Conservation (phyloP, 257 asterid genomes). For the Echium plantagineum region DNA sequence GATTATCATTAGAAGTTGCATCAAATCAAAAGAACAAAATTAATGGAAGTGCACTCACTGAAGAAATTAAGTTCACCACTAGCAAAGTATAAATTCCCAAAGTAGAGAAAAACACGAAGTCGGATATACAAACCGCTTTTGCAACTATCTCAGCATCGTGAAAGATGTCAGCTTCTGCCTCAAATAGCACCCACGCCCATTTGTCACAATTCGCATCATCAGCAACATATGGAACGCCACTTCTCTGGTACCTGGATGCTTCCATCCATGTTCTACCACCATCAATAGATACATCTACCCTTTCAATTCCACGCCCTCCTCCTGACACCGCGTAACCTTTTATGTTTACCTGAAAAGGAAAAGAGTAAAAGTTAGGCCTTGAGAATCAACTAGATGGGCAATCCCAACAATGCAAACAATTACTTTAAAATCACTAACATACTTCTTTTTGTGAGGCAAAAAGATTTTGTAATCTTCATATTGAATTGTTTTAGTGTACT, state of each 20-base stretch:
- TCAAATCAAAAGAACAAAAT: background rate
- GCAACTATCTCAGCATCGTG: constrained; percentile 65
- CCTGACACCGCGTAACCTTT: constrained; percentile 96
- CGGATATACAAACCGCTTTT: constrained; percentile 59
- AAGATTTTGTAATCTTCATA: too few species aligned
- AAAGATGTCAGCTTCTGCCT: constrained; percentile 63
- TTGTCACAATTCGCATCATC: constrained; percentile 56
- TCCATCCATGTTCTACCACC: constrained; percentile 93
- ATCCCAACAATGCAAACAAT: too few species aligned
- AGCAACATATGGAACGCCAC: constrained; percentile 52
- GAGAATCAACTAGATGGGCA: constrained; percentile 1
- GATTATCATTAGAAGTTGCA: too few species aligned
- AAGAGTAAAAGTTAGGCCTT: background rate
- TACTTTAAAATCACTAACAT: too few species aligned
- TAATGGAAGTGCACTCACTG: too few species aligned
- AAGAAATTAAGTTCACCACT: background rate
- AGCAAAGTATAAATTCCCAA: background rate
- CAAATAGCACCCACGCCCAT: constrained; percentile 97
- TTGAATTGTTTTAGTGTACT: too few species aligned
- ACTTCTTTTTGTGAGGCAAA: too few species aligned
- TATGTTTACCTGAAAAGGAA: constrained; percentile 43
- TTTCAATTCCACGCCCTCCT: constrained; percentile 95
- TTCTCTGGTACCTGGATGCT: constrained; percentile 68
- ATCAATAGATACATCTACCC: constrained; percentile 76
- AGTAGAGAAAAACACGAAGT: background rate